Evolutionary conservation across 306 rosid species (phyloP), one percentile per base, ranked within the genome.

Genomic region (Lithocarpus polystachyus): DNA sequence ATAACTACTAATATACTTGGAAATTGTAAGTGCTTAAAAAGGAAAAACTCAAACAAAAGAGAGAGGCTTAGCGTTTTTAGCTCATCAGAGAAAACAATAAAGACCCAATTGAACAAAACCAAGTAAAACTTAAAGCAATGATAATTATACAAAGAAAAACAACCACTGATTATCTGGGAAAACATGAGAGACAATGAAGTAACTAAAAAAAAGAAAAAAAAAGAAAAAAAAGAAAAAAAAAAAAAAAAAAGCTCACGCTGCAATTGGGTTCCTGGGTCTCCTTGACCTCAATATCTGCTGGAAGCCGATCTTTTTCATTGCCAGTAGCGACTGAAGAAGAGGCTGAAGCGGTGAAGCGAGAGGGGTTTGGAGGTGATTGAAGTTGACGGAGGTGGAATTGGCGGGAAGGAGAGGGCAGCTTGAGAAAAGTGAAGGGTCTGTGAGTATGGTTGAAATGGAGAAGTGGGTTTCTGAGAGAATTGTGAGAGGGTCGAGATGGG

Each of bases 201-300:
- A n/a, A 15, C 22, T 2, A 0, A 77, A 67, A 40, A 33, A 33
- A 33, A 24, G 1, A n/a, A n/a, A n/a, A n/a, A n/a, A n/a, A 24
- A 28, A 33, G 7, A 37, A 8, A 12, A 75, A n/a, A 0, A 77
- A 67, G 8, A 33, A 33, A 33, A 0, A 77, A 67, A 40, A 33
- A 33, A 33, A 24, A 28, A 33, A 37, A 37, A 8, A 12, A 75
- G 74, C 88, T 81, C 75, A 91, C 98, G 62, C 88, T 90, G 85
- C 96, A 91, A 80, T 92, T 90, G 77, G 93, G 82, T 80, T 89
- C 89, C 75, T 79, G 68, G 56, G 87, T 87, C 84, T 89, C 89
- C 31, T 90, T 84, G 83, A 95, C 90, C 20, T 82, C 84, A 53
- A 95, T 71, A 10, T 87, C 83, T 1, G 89, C 96, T 1, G 93